A percentile compares a stretch with the other conserved stretches of the same genome.
Conservation (phyloP, 2,329 filamentous ascomycete species). For the Pseudogymnoascus verrucosus region DNA sequence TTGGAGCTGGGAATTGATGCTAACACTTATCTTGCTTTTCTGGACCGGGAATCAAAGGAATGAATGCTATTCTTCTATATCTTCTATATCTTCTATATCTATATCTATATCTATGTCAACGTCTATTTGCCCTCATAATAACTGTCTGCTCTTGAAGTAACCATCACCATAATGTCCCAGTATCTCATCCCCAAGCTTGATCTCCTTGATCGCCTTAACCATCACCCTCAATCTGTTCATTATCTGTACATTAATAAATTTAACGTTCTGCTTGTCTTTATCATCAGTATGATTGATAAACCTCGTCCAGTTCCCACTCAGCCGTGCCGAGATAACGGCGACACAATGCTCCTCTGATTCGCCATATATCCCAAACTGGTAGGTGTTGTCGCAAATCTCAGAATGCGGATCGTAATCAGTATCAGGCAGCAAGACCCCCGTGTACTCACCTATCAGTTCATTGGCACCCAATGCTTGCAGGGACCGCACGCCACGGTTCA, state of each 20-base stretch:
- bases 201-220: not conserved
- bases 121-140: not conserved
- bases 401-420: not conserved
- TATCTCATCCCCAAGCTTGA: not conserved
- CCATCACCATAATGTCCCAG: not conserved
- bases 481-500: constrained; percentile 1
- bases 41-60: not conserved
- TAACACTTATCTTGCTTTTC: not conserved
- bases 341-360: not conserved
- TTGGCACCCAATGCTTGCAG: not conserved
- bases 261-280: not conserved
- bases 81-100: not conserved
- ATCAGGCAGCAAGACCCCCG: not conserved
- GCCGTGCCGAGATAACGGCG: not conserved
- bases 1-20: not conserved
- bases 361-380: not conserved
- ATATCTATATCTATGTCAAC: not conserved
- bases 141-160: not conserved
- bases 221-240: not conserved
- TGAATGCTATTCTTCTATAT: not conserved
- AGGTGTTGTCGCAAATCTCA: not conserved
- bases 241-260: not conserved
- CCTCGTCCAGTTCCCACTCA: constrained; percentile 1
- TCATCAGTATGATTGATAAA: constrained; percentile 1
- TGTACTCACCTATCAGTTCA: not conserved